Evolutionary conservation across 108 stramenopile genomes (phyloP), one percentile per base, ranked within the genome.

Genomic region (Nitzschia palea): DNA sequence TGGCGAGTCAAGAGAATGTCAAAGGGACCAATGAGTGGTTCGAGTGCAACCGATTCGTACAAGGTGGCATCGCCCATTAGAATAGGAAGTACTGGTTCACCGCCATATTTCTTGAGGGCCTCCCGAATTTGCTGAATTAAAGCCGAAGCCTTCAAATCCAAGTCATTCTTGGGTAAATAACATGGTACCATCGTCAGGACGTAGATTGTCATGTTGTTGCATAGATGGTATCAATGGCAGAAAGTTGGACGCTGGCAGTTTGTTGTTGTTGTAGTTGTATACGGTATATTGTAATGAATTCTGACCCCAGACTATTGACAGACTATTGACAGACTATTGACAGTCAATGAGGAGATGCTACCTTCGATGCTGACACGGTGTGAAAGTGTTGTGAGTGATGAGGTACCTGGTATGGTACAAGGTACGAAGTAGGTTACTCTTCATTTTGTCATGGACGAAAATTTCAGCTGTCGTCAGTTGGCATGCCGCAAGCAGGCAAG

Each of bases 111-210:
- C 47, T 64, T 64, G 48, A 64, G 63, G 50, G 45, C 27, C n/a
- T 64, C 45, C 9, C 63, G 44, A 32, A 64, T 32, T 29, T 64
- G 59, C 26, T 60, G 59, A 42, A 60, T 60, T 10, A 60, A 20
- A 14, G 47, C 22, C n/a, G 63, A 64, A 10, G 47, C 63, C 1
- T 28, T 51, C 31, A 51, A 34, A 17, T 64, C 48, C 29, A 48
- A 50, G 44, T 48, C 48, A 3, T 47, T 33, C 30, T 33, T 51
- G 10, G 63, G 48, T 20, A 64, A 51, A 1, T 20, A 14, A 50
- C 31, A 48, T 20, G 63, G 63, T 10, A 64, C 48, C 63, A 64
- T 64, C 0, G 63, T 64, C 12, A 64, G 28, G n/a, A 64, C 63
- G 47, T 51, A 25, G 34, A 64, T 10, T 0, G 45, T 48, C 63